Percentiles rank a stretch among this genome's conserved stretches.
Conservation (phyloP, 2,329 filamentous ascomycete species). For the Metarhizium robertsii region DNA sequence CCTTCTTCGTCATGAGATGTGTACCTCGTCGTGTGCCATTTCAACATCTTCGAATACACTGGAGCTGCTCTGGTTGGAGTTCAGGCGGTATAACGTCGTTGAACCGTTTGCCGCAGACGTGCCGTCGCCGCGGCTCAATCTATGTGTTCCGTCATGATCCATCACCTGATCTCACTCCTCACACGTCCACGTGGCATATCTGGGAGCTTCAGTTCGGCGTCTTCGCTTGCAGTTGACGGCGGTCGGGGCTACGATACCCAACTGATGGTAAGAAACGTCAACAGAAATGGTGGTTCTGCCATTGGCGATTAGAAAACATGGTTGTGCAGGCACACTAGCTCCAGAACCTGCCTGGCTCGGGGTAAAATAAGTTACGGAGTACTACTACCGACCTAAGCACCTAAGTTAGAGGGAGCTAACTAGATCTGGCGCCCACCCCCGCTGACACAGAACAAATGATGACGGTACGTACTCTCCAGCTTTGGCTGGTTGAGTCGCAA, state of each 20-base stretch:
- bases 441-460: too few relatives aligned
- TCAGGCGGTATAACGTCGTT: constrained; percentile 43
- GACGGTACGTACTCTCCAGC: too few relatives aligned
- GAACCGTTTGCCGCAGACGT: constrained; percentile 1
- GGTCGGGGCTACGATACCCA: not conserved
- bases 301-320: too few relatives aligned
- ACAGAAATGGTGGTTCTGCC: too few relatives aligned
- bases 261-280: not conserved
- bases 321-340: too few relatives aligned
- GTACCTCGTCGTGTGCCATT: constrained; percentile 92
- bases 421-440: too few relatives aligned
- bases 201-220: not conserved
- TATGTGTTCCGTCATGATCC: constrained; percentile 1
- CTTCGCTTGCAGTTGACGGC: not conserved
- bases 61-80: constrained; percentile 61
- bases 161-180: not conserved
- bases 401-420: too few relatives aligned
- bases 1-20: not conserved
- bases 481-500: too few relatives aligned
- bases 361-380: too few relatives aligned
- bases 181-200: not conserved
- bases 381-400: too few relatives aligned
- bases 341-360: too few relatives aligned
- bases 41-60: constrained; percentile 94
- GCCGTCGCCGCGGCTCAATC: not conserved